A percentile compares a stretch with the other conserved stretches of the same genome.
Conservation (phyloP, 2,329 filamentous ascomycete genomes). For the Berkeleyomyces rouxiae region DNA sequence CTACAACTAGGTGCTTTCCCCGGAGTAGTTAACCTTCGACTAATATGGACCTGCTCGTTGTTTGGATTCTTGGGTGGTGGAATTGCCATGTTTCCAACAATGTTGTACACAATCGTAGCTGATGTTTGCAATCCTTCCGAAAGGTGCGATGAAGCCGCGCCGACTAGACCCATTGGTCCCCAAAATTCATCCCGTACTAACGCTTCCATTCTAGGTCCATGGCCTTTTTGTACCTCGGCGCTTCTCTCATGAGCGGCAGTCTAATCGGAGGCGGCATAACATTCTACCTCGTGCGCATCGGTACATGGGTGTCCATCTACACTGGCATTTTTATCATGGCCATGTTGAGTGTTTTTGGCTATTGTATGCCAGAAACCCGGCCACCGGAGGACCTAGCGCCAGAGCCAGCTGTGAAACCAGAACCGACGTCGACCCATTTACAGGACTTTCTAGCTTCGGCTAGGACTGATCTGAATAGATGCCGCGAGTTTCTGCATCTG, state of each 20-base stretch:
- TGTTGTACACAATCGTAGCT: slow-evolving; percentile 16
- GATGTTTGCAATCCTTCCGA: slow-evolving; percentile 11
- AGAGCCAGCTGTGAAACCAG: not conserved
- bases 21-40: slow-evolving; percentile 13
- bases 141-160: slow-evolving; percentile 8
- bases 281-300: slow-evolving; percentile 14
- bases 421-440: not conserved
- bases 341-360: slow-evolving; percentile 6
- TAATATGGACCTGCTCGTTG: slow-evolving; percentile 14
- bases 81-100: slow-evolving; percentile 14
- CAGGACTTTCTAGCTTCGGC: slow-evolving; percentile 10
- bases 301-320: slow-evolving; percentile 13
- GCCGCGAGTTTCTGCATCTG: slow-evolving; percentile 8
- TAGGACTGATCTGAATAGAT: not conserved
- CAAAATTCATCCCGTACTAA: not conserved
- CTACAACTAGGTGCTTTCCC: slow-evolving; percentile 10
- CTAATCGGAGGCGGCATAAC: slow-evolving; percentile 15
- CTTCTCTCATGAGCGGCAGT: slow-evolving; percentile 12
- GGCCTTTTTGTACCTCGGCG: slow-evolving; percentile 15
- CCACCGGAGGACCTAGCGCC: not conserved
- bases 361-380: slow-evolving; percentile 14
- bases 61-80: slow-evolving; percentile 16
- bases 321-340: slow-evolving; percentile 11
- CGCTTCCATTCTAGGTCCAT: slow-evolving; percentile 10
- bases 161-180: slow-evolving; percentile 3